These are phyloP conservation scores for Ciborinia camelliae DNA, from an alignment of 2,329 filamentous ascomycete genomes.

Conservation along the genomic window DNA sequence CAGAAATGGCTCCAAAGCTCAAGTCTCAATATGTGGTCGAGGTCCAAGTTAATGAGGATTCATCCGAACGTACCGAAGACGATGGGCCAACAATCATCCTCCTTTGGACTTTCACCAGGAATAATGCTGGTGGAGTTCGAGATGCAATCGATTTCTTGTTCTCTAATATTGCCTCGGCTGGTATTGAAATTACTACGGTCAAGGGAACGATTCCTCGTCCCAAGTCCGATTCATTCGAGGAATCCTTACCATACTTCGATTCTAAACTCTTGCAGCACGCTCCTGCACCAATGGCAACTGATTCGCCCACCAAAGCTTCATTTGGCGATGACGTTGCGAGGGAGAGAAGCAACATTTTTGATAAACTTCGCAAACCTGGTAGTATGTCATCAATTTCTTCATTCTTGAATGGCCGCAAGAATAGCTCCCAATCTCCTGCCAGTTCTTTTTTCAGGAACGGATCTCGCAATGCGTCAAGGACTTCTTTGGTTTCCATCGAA, in stretches of 20 bases:
- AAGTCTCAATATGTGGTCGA: slow-evolving; percentile 91
- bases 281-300: slow-evolving; percentile 72
- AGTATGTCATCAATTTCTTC: slow-evolving; percentile 93
- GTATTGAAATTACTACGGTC: slow-evolving; percentile 82
- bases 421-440: slow-evolving; percentile 79
- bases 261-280: slow-evolving; percentile 95
- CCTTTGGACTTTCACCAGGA: slow-evolving; percentile 83
- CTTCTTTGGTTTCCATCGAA: slow-evolving; percentile 92
- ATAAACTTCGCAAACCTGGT: slow-evolving; percentile 88
- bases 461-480: slow-evolving; percentile 85
- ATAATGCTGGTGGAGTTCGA: slow-evolving; percentile 91
- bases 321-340: slow-evolving; percentile 79
- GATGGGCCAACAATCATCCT: slow-evolving; percentile 59
- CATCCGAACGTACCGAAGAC: slow-evolving; percentile 56
- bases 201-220: slow-evolving; percentile 96
- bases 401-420: slow-evolving; percentile 95
- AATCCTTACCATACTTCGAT: slow-evolving; percentile 93
- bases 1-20: slow-evolving; percentile 77
- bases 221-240: slow-evolving; percentile 97
- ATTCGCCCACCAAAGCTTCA: slow-evolving; percentile 81
- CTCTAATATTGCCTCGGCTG: slow-evolving; percentile 77
- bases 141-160: slow-evolving; percentile 95
- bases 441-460: slow-evolving; percentile 88
- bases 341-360: slow-evolving; percentile 80
- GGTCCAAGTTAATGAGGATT: slow-evolving; percentile 67